Base-by-base conservation (phyloP, 192 early-diverging fungal species). In the Coemansia reversa region DNA sequence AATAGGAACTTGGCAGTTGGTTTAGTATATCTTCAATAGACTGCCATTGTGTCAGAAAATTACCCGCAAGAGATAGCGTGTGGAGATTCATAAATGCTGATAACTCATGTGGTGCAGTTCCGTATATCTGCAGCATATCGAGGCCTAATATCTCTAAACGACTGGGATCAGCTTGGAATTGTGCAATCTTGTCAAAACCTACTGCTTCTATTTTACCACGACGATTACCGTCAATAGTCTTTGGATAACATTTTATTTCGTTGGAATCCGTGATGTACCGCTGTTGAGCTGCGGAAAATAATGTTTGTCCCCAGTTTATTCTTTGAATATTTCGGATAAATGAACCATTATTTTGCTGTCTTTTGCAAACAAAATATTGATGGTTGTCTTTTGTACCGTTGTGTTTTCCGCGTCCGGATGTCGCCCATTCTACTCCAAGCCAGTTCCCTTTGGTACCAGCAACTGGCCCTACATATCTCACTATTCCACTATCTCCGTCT, bases 381-480 rank as follows among this genome's bases (percentile, higher is more conserved):
- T 52, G 47, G 20, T 67, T 58, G 51, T 58, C 24, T 29, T 74
- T 61, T 12, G 54, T 61, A 1, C 82, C 83, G 51, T 61, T 23
- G 67, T 84, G 83, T 33, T 83, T 84, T 50, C 83, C 83, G 0
- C 76, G 66, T 7, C 24, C 24, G 0, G 67, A 19, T 25, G 35
- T 39, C 2, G 59, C 56, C 83, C 83, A 84, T 55, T 84, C 80
- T 16, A 84, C 64, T 5, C 83, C 83, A 0, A 76, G 67, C 83
- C 83, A 84, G 8, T 12, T n/a, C 6, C 74, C 76, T 0, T 3
- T 12, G 5, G 71, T 63, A 1, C 68, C 71, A 12, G 28, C 62
- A 4, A 84, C 77, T 0, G 77, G 65, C 2, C 82, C 82, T 14
- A 48, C 56, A 63, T 74, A 84, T 0, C 82, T 77, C 5, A 84